A percentile compares a stretch with the other conserved stretches of the same genome.
Conservation (phyloP, 768 basidiomycete genomes). For the Suillus decipiens region DNA sequence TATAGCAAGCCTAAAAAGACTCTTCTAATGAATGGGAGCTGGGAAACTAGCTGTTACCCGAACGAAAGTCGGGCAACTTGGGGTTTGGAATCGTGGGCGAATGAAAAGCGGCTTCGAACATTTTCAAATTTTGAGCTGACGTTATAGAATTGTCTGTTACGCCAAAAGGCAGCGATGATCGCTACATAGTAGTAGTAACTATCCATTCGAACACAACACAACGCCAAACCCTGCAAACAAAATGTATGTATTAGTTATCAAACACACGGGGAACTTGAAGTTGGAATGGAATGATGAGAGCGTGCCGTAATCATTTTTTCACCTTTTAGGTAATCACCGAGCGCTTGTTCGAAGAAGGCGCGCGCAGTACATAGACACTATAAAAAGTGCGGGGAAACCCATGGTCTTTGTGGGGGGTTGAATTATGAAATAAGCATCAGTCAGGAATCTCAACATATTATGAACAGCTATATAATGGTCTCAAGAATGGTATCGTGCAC, state of each 20-base stretch:
- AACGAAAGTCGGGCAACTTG: neutral
- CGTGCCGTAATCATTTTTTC: neutral
- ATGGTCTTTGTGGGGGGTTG: conserved; percentile 14
- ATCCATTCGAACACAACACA: neutral
- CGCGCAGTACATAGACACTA: neutral
- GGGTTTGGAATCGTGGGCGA: neutral
- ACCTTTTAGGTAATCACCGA: neutral
- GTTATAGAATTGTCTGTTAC: neutral
- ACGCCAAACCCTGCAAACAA: neutral
- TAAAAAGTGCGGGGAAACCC: conserved; percentile 8
- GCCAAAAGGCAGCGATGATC: too few relatives aligned
- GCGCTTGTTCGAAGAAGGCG: conserved; percentile 1
- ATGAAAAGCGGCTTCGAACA: neutral
- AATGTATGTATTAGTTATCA: neutral
- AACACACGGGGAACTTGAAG: neutral
- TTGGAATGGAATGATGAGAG: neutral
- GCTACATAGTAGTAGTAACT: neutral
- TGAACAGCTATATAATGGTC: conserved; percentile 16
- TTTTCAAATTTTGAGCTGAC: conserved; percentile 1
- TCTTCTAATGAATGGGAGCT: neutral
- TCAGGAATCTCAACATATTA: conserved; percentile 15
- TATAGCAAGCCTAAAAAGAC: conserved; percentile 16
- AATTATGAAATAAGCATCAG: neutral
- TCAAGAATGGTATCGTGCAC: conserved; percentile 11
- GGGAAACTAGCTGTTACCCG: conserved; percentile 6